phyloP scores from a whole-genome alignment of 345 rosid genomes.

The Aegle marmelos region DNA sequence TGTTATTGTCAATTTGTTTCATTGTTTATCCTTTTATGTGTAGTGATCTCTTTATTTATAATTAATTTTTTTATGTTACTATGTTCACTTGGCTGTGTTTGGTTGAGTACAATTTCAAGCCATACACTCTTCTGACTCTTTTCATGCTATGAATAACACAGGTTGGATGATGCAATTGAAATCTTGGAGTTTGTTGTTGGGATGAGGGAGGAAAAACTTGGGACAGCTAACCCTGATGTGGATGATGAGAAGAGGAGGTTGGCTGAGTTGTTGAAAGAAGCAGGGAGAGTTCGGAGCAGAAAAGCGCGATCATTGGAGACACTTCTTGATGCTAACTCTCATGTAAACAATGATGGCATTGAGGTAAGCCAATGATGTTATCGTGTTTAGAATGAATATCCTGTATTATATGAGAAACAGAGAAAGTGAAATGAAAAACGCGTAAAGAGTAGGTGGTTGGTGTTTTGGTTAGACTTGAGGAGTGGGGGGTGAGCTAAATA shows the following conservation, averaged over 20 bases:
- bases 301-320: constrained; percentile 75
- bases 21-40: background rate
- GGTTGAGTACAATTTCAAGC: background rate
- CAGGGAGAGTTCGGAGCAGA: constrained; percentile 67
- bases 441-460: constrained; percentile 12
- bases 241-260: constrained; percentile 88
- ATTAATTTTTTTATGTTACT: background rate
- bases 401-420: constrained; percentile 37
- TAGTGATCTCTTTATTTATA: background rate
- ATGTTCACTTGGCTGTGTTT: background rate
- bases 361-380: constrained; percentile 27
- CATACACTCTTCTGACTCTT: background rate
- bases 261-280: constrained; percentile 72
- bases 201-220: constrained; percentile 83
- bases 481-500: constrained; percentile 10
- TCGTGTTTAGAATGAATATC: constrained; percentile 16
- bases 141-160: constrained; percentile 22
- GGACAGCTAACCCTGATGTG: constrained; percentile 87
- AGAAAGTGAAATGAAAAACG: constrained; percentile 2
- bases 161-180: constrained; percentile 86
- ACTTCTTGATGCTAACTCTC: constrained; percentile 62
- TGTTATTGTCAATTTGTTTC: background rate
- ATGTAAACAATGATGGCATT: constrained; percentile 32
- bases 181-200: constrained; percentile 66
- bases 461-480: constrained; percentile 7